Conservation (phyloP, 768 basidiomycete species). For the Lentinula sp. region DNA sequence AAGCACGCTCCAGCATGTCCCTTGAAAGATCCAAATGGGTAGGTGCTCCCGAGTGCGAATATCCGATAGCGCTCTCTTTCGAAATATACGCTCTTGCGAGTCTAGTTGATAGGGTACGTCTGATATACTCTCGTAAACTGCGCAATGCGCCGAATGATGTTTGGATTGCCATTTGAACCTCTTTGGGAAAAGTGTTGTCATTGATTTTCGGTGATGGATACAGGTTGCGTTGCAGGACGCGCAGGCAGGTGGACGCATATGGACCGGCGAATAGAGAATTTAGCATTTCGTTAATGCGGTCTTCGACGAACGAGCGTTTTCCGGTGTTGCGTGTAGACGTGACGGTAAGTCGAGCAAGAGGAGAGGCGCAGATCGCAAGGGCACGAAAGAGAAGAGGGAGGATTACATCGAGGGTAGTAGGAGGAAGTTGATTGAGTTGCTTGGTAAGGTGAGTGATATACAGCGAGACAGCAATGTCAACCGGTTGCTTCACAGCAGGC, state of each 20-base stretch:
- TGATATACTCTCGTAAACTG: slow-evolving; percentile 57
- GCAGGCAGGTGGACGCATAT: slow-evolving; percentile 59
- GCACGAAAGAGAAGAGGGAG: slow-evolving; percentile 72
- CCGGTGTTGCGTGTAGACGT: slow-evolving; percentile 20
- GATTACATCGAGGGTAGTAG: slow-evolving; percentile 25
- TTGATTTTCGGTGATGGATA: slow-evolving; percentile 34
- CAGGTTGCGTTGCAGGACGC: slow-evolving; percentile 53
- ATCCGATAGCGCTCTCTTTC: slow-evolving; percentile 43
- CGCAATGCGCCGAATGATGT: slow-evolving; percentile 56
- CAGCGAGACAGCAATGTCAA: neutral
- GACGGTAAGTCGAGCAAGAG: slow-evolving; percentile 65
- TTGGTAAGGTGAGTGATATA: slow-evolving; percentile 5
- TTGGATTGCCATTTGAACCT: slow-evolving; percentile 27
- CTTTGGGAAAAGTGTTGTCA: slow-evolving; percentile 9
- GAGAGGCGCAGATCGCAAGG: slow-evolving; percentile 56
- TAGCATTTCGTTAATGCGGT: slow-evolving; percentile 50
- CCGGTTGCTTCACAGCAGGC: slow-evolving; percentile 1
- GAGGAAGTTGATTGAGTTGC: slow-evolving; percentile 6
- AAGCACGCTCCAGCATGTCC: slow-evolving; percentile 66
- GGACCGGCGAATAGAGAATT: slow-evolving; percentile 56
- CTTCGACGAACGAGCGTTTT: slow-evolving; percentile 38
- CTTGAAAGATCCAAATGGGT: slow-evolving; percentile 53
- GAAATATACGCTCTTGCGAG: slow-evolving; percentile 65
- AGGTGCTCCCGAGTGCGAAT: slow-evolving; percentile 56
- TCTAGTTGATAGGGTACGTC: slow-evolving; percentile 52